A percentile compares a stretch with the other conserved stretches of the same genome.
Evolutionary conservation across 331 rosid genomes (phyloP).

Genomic region (Rhamnella rubrinervis): DNA sequence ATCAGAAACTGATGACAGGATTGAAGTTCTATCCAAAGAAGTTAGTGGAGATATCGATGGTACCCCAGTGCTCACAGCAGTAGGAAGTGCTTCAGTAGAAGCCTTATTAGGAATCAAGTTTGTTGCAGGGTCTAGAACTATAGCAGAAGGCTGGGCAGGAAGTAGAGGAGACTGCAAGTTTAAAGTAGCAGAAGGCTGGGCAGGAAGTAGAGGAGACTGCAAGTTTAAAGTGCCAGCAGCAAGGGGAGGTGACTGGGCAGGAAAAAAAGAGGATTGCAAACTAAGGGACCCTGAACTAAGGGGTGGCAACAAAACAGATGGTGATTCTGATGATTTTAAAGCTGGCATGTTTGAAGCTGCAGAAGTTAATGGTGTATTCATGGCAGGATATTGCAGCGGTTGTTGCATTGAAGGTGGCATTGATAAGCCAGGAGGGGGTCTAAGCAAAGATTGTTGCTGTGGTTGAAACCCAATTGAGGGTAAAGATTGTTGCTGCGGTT

Average conservation of each 20-base stretch:
- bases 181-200: conserved; percentile 3
- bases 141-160: conserved; percentile 26
- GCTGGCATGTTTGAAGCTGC: conserved; percentile 6
- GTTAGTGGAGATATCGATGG: conserved; percentile 16
- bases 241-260: conserved; percentile 21
- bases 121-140: conserved; percentile 22
- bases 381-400: conserved; percentile 15
- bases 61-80: conserved; percentile 16
- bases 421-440: conserved; percentile 23
- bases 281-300: conserved; percentile 10
- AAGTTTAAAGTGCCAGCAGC: conserved; percentile 10
- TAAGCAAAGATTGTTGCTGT: conserved; percentile 30
- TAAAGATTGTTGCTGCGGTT: not conserved
- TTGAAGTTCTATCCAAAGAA: conserved; percentile 21
- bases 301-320: conserved; percentile 29
- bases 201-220: conserved; percentile 25
- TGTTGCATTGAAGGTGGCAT: conserved; percentile 21
- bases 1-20: conserved; percentile 11
- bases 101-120: conserved; percentile 18
- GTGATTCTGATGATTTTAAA: conserved; percentile 15
- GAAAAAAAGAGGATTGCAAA: conserved; percentile 20
- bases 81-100: conserved; percentile 15
- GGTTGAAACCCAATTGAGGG: not conserved
- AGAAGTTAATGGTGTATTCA: conserved; percentile 7
- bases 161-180: conserved; percentile 25